Base-by-base conservation (phyloP, 1,139 yeast genomes). In the Zygosaccharomyces sapae region DNA sequence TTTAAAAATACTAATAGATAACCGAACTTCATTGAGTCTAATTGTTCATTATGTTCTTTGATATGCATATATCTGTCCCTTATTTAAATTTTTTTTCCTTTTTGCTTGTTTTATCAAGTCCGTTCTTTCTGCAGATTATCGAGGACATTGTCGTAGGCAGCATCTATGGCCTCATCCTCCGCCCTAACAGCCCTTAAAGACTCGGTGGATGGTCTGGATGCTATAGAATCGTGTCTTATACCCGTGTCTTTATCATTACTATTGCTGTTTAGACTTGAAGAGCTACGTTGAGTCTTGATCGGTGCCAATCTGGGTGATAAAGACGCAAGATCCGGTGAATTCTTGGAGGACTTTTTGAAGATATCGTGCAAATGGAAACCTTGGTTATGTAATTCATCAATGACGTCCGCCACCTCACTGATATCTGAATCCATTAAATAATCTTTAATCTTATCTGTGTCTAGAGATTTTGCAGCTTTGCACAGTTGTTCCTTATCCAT, bases 361-460 rank as follows among this genome's bases (percentile, higher is more conserved):
- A 83, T 66, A 25, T 74, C 74, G 36, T 74, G 73, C 22, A 83
- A 59, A 8, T 75, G 68, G 12, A 81, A 70, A 0, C 87, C 86
- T 33, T 72, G 66, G 13, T 66, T 65, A 54, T 78, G 79, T 51
- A 83, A 67, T 13, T 66, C 66, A 33, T 74, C 76, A 50, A 84
- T 70, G 35, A 77, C 72, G 12, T 67, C 69, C 7, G 80, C 72
- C 20, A 82, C 70, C 41, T 75, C 73, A 39, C 77, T 75, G 37
- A 83, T 70, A 59, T 82, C 86, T 16, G 72, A 69, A 51, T 76
- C 71, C 49, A 75, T 56, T 40, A 84, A 65, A 39, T 73, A 71
- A 39, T 75, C 69, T 43, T 80, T 73, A 44, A 83, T 72, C 38
- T 75, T 74, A 38, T 80, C 85, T 34, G 82, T 80, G 36, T 79